phyloP scores from a whole-genome alignment of 1,284 basidiomycete species.

The Cutaneotrichosporon curvatum region DNA sequence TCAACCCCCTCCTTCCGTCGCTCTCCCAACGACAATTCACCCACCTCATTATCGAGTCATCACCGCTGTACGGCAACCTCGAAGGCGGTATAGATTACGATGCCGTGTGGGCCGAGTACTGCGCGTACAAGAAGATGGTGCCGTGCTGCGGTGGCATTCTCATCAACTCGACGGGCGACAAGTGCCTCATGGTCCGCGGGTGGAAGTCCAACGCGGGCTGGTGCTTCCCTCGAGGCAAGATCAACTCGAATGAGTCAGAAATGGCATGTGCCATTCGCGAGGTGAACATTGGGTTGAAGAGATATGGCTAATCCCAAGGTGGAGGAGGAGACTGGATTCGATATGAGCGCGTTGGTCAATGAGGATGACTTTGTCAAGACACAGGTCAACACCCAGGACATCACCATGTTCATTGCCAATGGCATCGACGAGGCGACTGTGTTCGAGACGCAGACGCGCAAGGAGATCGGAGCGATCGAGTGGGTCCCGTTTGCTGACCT shows the following conservation, averaged over 20 bases:
- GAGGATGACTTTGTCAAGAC: constrained; percentile 71
- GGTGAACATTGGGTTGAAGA: constrained; percentile 49
- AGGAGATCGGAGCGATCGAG: constrained; percentile 97
- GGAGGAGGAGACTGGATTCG: constrained; percentile 88
- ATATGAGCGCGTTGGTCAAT: constrained; percentile 64
- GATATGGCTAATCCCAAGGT: constrained; percentile 53
- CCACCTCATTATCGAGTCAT: constrained; percentile 68
- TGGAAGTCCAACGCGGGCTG: constrained; percentile 95
- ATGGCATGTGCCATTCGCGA: constrained; percentile 82
- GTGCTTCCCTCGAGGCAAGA: constrained; percentile 99
- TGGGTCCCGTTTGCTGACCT: constrained; percentile 90
- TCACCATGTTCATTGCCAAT: constrained; percentile 86
- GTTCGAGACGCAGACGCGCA: constrained; percentile 90
- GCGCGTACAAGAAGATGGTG: constrained; percentile 90
- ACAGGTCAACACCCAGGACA: constrained; percentile 78
- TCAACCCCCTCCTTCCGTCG: constrained; percentile 80
- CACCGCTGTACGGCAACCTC: constrained; percentile 30
- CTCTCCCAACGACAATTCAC: constrained; percentile 88
- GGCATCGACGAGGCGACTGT: constrained; percentile 81
- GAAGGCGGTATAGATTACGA: constrained; percentile 35
- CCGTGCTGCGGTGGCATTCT: constrained; percentile 99
- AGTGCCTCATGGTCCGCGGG: constrained; percentile 92
- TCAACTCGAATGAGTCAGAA: constrained; percentile 84
- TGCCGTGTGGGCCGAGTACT: constrained; percentile 49
- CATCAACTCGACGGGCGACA: constrained; percentile 83